A percentile compares a stretch with the other conserved stretches of the same genome.
Conservation (phyloP, 1,139 yeast genomes). For the Diutina scorzettiae region DNA sequence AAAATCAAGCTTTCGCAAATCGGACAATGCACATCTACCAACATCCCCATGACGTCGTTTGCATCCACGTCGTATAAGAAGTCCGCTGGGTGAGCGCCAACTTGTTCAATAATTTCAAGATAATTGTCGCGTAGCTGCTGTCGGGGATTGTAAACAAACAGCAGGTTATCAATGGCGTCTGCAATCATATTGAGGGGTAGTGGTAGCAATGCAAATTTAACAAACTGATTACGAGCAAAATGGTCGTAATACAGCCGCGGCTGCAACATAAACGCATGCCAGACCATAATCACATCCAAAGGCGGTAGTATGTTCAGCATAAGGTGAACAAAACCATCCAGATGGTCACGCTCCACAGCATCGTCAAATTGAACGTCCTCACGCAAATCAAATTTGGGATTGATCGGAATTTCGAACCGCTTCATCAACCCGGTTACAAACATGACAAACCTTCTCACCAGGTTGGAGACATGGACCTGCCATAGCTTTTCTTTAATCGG, state of each 20-base stretch:
- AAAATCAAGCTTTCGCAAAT: constrained; percentile 10
- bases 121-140: neutral
- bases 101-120: neutral
- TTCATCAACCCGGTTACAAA: constrained; percentile 16
- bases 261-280: constrained; percentile 25
- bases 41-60: neutral
- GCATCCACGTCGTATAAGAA: neutral
- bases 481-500: constrained; percentile 13
- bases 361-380: neutral
- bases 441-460: constrained; percentile 19
- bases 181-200: constrained; percentile 17
- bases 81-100: neutral
- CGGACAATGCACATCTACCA: constrained; percentile 12
- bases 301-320: constrained; percentile 17
- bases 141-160: constrained; percentile 13
- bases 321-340: constrained; percentile 4
- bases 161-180: constrained; percentile 13
- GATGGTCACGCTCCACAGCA: constrained; percentile 3
- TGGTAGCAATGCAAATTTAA: constrained; percentile 14
- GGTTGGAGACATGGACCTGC: constrained; percentile 19
- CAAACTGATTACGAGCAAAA: constrained; percentile 15
- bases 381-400: neutral
- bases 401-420: neutral
- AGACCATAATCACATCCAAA: constrained; percentile 26
- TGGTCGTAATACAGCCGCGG: constrained; percentile 20